A percentile compares a stretch with the other conserved stretches of the same genome.
These are phyloP conservation scores for Babesia ovis DNA, from an alignment of 169 alveolate species.

Conservation along the genomic window DNA sequence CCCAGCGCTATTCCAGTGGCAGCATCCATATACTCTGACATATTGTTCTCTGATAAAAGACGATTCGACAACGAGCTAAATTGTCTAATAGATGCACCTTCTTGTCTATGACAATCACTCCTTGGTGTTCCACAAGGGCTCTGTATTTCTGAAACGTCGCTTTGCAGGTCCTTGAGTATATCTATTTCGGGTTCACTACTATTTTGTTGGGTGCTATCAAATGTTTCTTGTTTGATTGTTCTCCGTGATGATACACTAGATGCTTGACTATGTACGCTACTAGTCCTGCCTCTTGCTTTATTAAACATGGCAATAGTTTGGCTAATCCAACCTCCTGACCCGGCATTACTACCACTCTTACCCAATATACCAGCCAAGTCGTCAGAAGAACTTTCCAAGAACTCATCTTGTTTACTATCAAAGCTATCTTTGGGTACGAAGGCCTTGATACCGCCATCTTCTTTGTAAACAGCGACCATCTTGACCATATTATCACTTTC, in stretches of 20 bases:
- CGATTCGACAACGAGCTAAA: not conserved
- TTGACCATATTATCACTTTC: conserved; percentile 16
- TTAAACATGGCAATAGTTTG: conserved; percentile 18
- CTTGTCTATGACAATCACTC: not conserved
- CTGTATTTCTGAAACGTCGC: not conserved
- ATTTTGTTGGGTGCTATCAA: not conserved
- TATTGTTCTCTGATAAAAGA: not conserved
- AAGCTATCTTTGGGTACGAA: conserved; percentile 24
- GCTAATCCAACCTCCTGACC: conserved; percentile 24
- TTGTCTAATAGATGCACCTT: not conserved
- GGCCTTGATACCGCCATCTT: conserved; percentile 52
- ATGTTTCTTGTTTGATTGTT: not conserved
- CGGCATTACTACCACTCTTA: conserved; percentile 9
- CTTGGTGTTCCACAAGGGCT: too few relatives aligned
- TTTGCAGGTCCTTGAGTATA: not conserved
- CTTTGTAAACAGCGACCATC: conserved; percentile 60
- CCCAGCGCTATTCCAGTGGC: not conserved
- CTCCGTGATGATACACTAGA: not conserved
- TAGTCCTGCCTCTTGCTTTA: not conserved
- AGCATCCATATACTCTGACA: not conserved
- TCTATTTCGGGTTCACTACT: not conserved
- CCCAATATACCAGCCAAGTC: not conserved
- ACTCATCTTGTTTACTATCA: not conserved
- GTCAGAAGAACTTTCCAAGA: conserved; percentile 20
- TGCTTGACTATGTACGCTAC: not conserved